phyloP scores from a whole-genome alignment of 2,329 filamentous ascomycete species.

The Beauveria scarabaeidicola region DNA sequence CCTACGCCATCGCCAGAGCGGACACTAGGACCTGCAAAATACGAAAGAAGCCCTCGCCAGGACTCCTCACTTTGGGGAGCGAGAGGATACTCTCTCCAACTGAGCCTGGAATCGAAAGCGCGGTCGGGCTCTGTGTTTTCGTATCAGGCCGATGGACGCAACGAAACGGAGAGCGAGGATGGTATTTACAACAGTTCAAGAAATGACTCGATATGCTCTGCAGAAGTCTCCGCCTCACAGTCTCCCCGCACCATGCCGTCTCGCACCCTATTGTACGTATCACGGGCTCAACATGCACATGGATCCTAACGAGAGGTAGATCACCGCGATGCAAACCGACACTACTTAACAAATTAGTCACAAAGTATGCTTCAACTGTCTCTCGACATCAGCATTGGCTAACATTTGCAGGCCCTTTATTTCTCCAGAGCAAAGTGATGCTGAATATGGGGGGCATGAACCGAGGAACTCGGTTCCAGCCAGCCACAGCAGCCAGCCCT shows the following conservation, averaged over 20 bases:
- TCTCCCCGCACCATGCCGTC: neutral
- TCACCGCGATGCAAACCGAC: neutral
- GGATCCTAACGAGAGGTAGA: neutral
- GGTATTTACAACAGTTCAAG: slow-evolving; percentile 1
- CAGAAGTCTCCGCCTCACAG: neutral
- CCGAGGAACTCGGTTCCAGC: slow-evolving; percentile 36
- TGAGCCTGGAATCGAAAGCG: neutral
- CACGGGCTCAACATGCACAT: neutral
- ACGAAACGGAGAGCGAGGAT: slow-evolving; percentile 5
- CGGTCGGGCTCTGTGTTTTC: neutral
- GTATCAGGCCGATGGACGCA: neutral
- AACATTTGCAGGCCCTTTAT: slow-evolving; percentile 20
- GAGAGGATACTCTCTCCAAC: neutral
- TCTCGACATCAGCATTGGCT: neutral
- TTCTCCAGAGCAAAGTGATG: slow-evolving; percentile 20
- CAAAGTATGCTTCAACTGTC: slow-evolving; percentile 1
- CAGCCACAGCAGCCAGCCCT: slow-evolving; percentile 45
- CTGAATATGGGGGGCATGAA: neutral
- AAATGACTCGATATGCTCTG: slow-evolving; percentile 6
- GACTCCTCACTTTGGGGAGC: neutral
- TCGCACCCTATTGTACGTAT: slow-evolving; percentile 1
- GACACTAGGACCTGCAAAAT: slow-evolving; percentile 3
- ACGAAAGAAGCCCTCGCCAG: neutral
- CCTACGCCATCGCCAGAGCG: slow-evolving; percentile 12
- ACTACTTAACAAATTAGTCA: neutral